These are phyloP conservation scores for Fusarium pseudocircinatum DNA, from an alignment of 2,329 filamentous ascomycete genomes.

Conservation along the genomic window DNA sequence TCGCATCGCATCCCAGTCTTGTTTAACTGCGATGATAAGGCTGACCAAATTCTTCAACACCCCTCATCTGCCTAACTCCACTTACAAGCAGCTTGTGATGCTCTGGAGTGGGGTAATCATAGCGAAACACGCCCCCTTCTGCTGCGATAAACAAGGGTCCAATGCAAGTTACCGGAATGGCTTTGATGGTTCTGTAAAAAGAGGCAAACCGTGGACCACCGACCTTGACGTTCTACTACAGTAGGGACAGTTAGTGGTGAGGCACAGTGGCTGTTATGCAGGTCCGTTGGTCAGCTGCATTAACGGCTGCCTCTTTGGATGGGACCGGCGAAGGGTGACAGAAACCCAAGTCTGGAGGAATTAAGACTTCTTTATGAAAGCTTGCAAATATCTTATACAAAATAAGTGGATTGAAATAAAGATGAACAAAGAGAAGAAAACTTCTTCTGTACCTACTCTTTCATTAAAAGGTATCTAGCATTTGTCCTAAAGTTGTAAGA, in stretches of 20 bases:
- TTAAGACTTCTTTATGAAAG: not conserved
- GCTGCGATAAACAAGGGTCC: not conserved
- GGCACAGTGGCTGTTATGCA: not conserved
- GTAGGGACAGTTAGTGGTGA: not conserved
- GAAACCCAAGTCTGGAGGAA: not conserved
- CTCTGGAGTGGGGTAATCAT: not conserved
- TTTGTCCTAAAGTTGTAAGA: too few relatives aligned
- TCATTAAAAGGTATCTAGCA: fast-evolving
- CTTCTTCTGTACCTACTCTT: fast-evolving
- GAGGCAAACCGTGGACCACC: not conserved
- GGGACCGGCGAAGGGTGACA: not conserved
- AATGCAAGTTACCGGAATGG: not conserved
- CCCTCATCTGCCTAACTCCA: not conserved
- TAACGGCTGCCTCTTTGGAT: not conserved
- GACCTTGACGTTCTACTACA: not conserved
- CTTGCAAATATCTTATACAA: too few relatives aligned
- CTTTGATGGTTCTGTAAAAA: not conserved
- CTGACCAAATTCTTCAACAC: not conserved
- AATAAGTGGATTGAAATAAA: too few relatives aligned
- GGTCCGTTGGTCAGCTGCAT: conserved; percentile 2
- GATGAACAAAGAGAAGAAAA: too few relatives aligned
- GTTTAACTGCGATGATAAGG: not conserved
- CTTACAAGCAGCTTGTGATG: not conserved
- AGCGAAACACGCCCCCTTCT: not conserved
- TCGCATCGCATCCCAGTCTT: not conserved